These are phyloP conservation scores for Pythium utonaiense DNA, from an alignment of 352 stramenopile genomes.

Conservation along the genomic window DNA sequence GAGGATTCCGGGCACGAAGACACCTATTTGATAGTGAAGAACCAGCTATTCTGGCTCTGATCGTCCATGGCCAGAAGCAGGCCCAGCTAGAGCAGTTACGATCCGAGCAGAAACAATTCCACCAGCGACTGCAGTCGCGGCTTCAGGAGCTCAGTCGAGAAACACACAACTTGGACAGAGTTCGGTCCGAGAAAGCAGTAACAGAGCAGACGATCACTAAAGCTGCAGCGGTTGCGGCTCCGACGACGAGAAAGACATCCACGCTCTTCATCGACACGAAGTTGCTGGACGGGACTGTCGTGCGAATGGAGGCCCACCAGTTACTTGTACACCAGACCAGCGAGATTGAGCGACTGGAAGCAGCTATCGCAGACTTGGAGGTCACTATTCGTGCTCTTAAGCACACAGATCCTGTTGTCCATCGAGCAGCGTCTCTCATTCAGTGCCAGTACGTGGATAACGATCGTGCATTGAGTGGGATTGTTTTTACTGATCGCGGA, in stretches of 20 bases:
- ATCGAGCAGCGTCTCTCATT: slow-evolving; percentile 30
- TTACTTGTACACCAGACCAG: slow-evolving; percentile 29
- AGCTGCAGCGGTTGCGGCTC: background rate
- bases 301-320: slow-evolving; percentile 33
- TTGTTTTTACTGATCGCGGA: background rate
- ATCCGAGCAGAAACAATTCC: slow-evolving; percentile 20
- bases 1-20: slow-evolving; percentile 35
- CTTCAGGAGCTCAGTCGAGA: slow-evolving; percentile 18
- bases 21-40: slow-evolving; percentile 12
- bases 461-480: background rate
- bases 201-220: slow-evolving; percentile 17
- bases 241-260: background rate
- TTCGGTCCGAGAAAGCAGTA: slow-evolving; percentile 14
- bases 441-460: slow-evolving; percentile 24
- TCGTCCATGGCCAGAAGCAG: slow-evolving; percentile 15
- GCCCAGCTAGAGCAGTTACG: slow-evolving; percentile 28
- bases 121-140: slow-evolving; percentile 19
- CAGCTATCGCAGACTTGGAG: slow-evolving; percentile 6
- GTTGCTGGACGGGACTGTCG: slow-evolving; percentile 26
- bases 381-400: slow-evolving; percentile 18
- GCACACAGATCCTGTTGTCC: slow-evolving; percentile 18
- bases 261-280: slow-evolving; percentile 23
- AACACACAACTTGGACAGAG: slow-evolving; percentile 18
- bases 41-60: slow-evolving; percentile 1
- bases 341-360: slow-evolving; percentile 29